Evolutionary conservation across 2,329 filamentous ascomycete genomes (phyloP).

Genomic region (Diaporthe amygdali): DNA sequence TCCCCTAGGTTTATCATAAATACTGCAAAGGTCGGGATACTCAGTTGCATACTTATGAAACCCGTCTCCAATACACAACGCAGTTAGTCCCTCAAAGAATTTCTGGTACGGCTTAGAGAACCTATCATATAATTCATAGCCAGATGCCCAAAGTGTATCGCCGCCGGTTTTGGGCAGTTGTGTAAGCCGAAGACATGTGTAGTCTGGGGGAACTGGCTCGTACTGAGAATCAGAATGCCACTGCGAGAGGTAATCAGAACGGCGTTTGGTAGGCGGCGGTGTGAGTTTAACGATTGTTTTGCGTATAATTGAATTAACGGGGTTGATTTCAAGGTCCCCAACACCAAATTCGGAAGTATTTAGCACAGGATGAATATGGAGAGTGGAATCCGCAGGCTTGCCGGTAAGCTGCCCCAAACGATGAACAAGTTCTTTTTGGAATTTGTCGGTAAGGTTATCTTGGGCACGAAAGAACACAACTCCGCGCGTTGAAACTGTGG

Average conservation of each 20-base stretch:
- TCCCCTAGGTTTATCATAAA: constrained; percentile 41
- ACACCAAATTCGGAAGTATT: constrained; percentile 46
- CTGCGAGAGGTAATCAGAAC: constrained; percentile 46
- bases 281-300: constrained; percentile 34
- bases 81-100: constrained; percentile 57
- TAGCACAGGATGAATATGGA: constrained; percentile 53
- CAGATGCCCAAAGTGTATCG: constrained; percentile 67
- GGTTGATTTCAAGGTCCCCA: constrained; percentile 47
- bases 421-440: constrained; percentile 52
- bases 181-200: constrained; percentile 61
- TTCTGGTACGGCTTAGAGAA: constrained; percentile 54
- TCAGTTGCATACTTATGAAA: constrained; percentile 43
- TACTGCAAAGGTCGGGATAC: constrained; percentile 33
- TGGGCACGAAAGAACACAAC: constrained; percentile 57
- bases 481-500: constrained; percentile 52
- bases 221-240: constrained; percentile 64
- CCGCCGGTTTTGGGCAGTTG: constrained; percentile 61
- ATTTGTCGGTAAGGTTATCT: constrained; percentile 46
- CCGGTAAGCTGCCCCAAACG: constrained; percentile 53
- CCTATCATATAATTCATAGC: constrained; percentile 65
- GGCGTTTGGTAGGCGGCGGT: constrained; percentile 31
- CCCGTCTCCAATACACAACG: constrained; percentile 45
- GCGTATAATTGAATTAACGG: constrained; percentile 47
- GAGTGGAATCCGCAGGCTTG: constrained; percentile 49
- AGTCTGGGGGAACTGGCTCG: constrained; percentile 64